Base-by-base conservation (phyloP, 306 rosid species). In the Corylus avellana region DNA sequence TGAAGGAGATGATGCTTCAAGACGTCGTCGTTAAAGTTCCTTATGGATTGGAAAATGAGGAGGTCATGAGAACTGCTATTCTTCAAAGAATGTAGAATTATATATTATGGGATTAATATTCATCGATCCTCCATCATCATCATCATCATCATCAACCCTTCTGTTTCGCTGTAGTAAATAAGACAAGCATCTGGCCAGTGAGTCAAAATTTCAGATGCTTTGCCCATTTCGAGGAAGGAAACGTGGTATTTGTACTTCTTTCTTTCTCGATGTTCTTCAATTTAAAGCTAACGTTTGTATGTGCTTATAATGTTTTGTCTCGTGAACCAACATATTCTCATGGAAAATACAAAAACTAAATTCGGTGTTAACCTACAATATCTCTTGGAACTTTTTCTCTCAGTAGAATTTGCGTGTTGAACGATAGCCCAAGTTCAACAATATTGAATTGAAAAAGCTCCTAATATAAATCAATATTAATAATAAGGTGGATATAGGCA, bases 1-100 rank as follows among this genome's bases (percentile, higher is more conserved):
- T 92, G 47, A 90, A 87, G 46, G 91, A 85, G 8, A 4, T 87
- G 20, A 81, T 92, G 88, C 88, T 92, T 29, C 97, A 92, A 84
- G 94, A 88, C 63, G 86, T 88, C 8, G 88, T 92, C 14, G 91
- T 86, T 5, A 81, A 84, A 79, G 66, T 90, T 79, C 91, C 89
- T 22, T 66, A 57, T 29, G 82, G 77, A 9, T 75, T 80, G 54
- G 67, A 69, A 72, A 87, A 61, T 61, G 87, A 85, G 59, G 87
- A 83, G 51, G 81, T 82, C 14, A 75, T 89, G 78, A 80, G 78
- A 81, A 54, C 16, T 4, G 87, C 89, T 22, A 84, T 91, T 77
- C 29, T 79, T 5, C 77, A 76, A 73, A 75, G 83, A 57, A 64
- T 80, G 32, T 42, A 7, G 42, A 58, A 14, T 55, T 82, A 22